Evolutionary conservation across 331 rosid genomes (phyloP), one percentile per base, ranked within the genome.

Genomic region (Dryas integrifolia): DNA sequence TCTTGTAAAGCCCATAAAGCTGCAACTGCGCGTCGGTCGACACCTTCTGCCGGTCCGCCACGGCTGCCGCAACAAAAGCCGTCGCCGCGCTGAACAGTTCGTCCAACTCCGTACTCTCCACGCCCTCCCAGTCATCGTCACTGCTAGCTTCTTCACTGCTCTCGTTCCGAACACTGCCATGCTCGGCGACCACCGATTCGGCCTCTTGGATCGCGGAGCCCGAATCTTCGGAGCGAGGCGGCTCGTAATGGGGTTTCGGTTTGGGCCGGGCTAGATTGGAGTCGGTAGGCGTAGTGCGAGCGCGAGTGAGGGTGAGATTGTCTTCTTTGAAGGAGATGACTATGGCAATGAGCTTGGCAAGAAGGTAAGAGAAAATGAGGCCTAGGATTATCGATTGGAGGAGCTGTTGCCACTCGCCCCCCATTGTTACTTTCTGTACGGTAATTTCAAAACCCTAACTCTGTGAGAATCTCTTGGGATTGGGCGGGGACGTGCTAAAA

Each of bases 1-100:
- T 92, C 86, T 95, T 95, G 82, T 95, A 95, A 62, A 88, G 75
- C 13, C 97, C 98, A 5, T 95, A 95, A 10, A 95, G 97, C 89
- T 80, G 91, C 52, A 95, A 80, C 86, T 92, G 99, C 68, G 76
- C 69, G 9, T 89, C 97, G 39, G 14, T 86, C 2, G 98, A 87
- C 0, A 92, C 89, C 84, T 88, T 92, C 83, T 86, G 90, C 2
- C 99, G 93, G 77, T 95, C 99, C 0, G 97, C 88, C 46, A 98
- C 97, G 11, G 97, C 87, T 5, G 99, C 85, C 9, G 98, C 98
- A 0, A 95, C 92, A 38, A 95, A 95, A 6, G 97, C 90, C 43
- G 99, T 86, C 1, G 99, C 94, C 2, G 99, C 98, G 65, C 98
- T 95, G 68, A 95, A 95, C 2, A 85, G 75, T 66, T 95, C 93